These are phyloP conservation scores for Corynespora cassiicola DNA, from an alignment of 2,329 filamentous ascomycete species.

Conservation along the genomic window DNA sequence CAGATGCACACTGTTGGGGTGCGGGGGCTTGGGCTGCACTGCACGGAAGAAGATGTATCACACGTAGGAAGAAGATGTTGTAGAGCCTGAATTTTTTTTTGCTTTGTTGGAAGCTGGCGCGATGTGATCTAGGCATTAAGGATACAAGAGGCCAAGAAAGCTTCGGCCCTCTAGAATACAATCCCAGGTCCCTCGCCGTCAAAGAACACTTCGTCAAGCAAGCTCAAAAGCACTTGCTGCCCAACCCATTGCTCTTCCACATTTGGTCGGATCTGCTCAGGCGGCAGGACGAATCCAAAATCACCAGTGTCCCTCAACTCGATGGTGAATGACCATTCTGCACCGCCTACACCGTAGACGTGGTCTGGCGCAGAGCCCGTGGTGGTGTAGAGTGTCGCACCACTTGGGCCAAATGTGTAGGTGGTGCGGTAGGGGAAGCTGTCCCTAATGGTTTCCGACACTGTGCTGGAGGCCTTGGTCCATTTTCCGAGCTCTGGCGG, in stretches of 20 bases:
- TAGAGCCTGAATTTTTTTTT: no score
- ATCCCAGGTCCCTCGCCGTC: constrained; percentile 32
- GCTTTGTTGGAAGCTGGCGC: no score
- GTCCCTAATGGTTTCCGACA: constrained; percentile 59
- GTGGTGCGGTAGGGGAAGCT: constrained; percentile 39
- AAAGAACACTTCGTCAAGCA: constrained; percentile 36
- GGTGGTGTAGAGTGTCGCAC: constrained; percentile 66
- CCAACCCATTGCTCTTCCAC: constrained; percentile 55
- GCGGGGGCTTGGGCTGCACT: no score
- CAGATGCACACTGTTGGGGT: no score
- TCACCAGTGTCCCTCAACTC: constrained; percentile 56
- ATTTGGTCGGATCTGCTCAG: constrained; percentile 54
- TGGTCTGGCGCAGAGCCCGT: constrained; percentile 53
- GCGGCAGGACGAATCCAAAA: constrained; percentile 57
- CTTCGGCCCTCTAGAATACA: no score
- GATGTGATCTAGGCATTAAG: no score
- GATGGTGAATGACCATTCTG: constrained; percentile 53
- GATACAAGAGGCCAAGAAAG: no score
- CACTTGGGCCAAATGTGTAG: constrained; percentile 56
- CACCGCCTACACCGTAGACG: constrained; percentile 45
- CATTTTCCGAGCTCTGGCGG: constrained; percentile 57
- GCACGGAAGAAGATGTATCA: no score
- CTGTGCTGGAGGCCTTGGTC: constrained; percentile 55
- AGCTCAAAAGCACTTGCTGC: constrained; percentile 27
- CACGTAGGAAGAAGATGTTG: no score